A percentile compares a stretch with the other conserved stretches of the same genome.
phyloP scores from a whole-genome alignment of 164 flowering plant genomes.

The Nymphaea thermarum region DNA sequence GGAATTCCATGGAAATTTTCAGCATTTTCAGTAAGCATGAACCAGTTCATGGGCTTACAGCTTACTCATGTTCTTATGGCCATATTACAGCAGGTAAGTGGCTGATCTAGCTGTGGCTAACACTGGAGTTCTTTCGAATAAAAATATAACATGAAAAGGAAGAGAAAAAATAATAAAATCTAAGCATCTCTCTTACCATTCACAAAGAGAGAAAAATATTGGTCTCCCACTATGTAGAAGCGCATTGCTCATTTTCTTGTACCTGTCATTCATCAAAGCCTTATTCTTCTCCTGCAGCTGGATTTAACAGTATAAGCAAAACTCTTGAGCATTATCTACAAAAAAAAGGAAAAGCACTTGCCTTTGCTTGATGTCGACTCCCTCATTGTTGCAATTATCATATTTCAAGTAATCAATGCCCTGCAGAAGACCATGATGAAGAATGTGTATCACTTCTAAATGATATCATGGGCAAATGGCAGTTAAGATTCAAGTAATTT shows the following conservation, averaged over 20 bases:
- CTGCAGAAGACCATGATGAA: constrained; percentile 8
- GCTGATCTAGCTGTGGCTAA: neutral
- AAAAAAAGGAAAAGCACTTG: constrained; percentile 3
- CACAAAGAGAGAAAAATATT: constrained; percentile 59
- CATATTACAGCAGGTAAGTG: too few species aligned
- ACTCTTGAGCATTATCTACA: neutral
- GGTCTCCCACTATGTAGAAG: constrained; percentile 46
- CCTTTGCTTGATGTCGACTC: constrained; percentile 27
- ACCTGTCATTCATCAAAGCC: constrained; percentile 17
- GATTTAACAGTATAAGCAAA: neutral
- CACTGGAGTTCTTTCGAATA: neutral
- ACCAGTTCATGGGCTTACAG: too few species aligned
- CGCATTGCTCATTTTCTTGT: constrained; percentile 54
- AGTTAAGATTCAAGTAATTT: too few species aligned
- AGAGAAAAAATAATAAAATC: neutral
- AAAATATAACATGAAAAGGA: neutral
- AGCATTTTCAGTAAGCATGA: neutral
- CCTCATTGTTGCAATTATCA: constrained; percentile 36
- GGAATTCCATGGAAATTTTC: neutral
- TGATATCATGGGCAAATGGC: too few species aligned
- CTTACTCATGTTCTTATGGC: too few species aligned
- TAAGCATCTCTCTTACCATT: constrained; percentile 29
- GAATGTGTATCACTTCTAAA: too few species aligned
- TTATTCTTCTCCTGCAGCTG: neutral
- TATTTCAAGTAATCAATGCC: constrained; percentile 53